Evolutionary conservation across 164 flowering plant genomes (phyloP).

Genomic region (Vitis cinerea): DNA sequence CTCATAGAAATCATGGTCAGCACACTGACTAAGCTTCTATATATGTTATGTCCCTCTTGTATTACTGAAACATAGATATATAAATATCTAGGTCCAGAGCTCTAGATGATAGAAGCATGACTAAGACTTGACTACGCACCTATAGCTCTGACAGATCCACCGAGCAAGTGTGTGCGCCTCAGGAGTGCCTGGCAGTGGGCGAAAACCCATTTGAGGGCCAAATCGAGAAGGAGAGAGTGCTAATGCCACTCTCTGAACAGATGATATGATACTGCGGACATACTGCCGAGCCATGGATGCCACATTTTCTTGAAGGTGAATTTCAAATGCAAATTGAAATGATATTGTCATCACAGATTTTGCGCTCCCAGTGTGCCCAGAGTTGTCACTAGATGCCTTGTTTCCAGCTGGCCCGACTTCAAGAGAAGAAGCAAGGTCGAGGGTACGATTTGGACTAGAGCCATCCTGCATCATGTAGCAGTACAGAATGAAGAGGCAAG

Average conservation of each 20-base stretch:
- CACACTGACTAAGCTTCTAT: too few species aligned
- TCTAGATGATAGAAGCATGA: background rate
- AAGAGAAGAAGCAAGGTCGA: conserved; percentile 47
- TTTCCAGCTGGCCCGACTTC: conserved; percentile 34
- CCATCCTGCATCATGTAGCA: conserved; percentile 28
- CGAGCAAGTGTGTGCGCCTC: conserved; percentile 64
- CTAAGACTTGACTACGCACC: conserved; percentile 24
- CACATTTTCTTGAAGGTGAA: conserved; percentile 57
- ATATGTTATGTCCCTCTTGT: too few species aligned
- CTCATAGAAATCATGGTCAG: too few species aligned
- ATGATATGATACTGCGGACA: conserved; percentile 55
- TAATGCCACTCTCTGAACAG: conserved; percentile 69
- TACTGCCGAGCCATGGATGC: conserved; percentile 72
- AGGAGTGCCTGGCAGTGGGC: conserved; percentile 47
- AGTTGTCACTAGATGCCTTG: conserved; percentile 20
- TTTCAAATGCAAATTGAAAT: conserved; percentile 65
- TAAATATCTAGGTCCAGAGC: background rate
- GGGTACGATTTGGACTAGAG: conserved; percentile 41
- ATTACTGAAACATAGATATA: too few species aligned
- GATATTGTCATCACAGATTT: conserved; percentile 68
- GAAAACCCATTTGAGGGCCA: conserved; percentile 30
- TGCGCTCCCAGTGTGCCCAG: conserved; percentile 17
- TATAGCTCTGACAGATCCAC: conserved; percentile 66
- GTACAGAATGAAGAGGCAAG: background rate
- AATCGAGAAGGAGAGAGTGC: conserved; percentile 61